Percentiles rank a stretch among this genome's conserved stretches.
phyloP scores from a whole-genome alignment of 768 basidiomycete species.

The Collybiopsis luxurians region DNA sequence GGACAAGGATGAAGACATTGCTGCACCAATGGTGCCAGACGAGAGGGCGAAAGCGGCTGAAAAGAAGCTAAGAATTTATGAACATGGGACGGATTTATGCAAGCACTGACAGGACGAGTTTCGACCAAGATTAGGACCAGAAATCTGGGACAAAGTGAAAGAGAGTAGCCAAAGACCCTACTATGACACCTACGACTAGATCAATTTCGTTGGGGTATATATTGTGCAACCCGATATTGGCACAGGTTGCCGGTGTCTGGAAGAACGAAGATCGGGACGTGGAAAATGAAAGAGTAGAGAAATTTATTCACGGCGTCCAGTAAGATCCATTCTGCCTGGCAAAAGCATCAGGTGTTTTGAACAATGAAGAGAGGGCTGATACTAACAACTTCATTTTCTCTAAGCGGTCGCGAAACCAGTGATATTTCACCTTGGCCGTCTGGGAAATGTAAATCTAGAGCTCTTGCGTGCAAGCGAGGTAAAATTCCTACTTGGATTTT shows the following conservation, averaged over 20 bases:
- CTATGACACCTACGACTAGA: slow-evolving; percentile 80
- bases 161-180: no score
- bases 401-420: slow-evolving; percentile 56
- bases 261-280: slow-evolving; percentile 7
- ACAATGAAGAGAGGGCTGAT: not conserved
- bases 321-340: slow-evolving; percentile 83
- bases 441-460: slow-evolving; percentile 12
- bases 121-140: slow-evolving; percentile 83
- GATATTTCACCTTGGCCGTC: slow-evolving; percentile 74
- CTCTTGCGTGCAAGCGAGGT: not conserved
- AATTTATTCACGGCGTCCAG: slow-evolving; percentile 68
- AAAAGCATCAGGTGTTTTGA: not conserved
- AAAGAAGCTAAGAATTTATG: slow-evolving; percentile 1
- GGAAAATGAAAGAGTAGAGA: not conserved
- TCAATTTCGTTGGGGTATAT: slow-evolving; percentile 83
- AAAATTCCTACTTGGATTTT: slow-evolving; percentile 38
- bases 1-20: slow-evolving; percentile 76
- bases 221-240: slow-evolving; percentile 90
- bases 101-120: slow-evolving; percentile 68
- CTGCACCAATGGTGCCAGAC: slow-evolving; percentile 91
- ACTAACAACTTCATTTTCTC: slow-evolving; percentile 66
- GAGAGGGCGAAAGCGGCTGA: slow-evolving; percentile 84
- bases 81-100: not conserved
- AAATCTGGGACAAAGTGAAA: slow-evolving; percentile 47
- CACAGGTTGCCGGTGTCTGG: slow-evolving; percentile 90